Conservation (phyloP, 1,284 basidiomycete species). For the Ustilago trichophora region DNA sequence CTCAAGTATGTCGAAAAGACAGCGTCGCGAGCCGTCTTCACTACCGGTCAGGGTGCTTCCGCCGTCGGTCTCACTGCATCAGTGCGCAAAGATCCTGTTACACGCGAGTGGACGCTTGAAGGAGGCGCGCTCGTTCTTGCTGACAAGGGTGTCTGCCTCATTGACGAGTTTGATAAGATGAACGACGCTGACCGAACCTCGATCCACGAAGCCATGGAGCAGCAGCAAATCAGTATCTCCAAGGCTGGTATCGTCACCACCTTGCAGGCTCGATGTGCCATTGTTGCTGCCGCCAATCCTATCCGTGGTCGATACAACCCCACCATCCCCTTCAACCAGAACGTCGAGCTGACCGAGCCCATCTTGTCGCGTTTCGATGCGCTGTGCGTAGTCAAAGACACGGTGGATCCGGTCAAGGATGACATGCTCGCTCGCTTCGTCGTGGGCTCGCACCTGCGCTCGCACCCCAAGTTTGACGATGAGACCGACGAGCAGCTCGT, state of each 20-base stretch:
- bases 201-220: conserved; percentile 99
- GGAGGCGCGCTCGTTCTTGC: conserved; percentile 96
- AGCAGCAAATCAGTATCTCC: conserved; percentile 98
- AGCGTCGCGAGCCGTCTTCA: conserved; percentile 93
- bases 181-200: conserved; percentile 89
- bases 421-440: conserved; percentile 96
- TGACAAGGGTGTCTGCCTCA: conserved; percentile 97
- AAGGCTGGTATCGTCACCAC: conserved; percentile 98
- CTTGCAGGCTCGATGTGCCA: conserved; percentile 94
- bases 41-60: conserved; percentile 95
- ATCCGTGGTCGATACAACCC: conserved; percentile 74
- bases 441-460: conserved; percentile 91
- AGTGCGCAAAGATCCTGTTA: conserved; percentile 95
- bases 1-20: conserved; percentile 99
- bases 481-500: conserved; percentile 86
- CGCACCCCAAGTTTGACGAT: conserved; percentile 89
- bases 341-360: conserved; percentile 97
- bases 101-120: conserved; percentile 97
- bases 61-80: conserved; percentile 98
- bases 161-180: conserved; percentile 99
- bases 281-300: conserved; percentile 97
- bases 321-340: conserved; percentile 83
- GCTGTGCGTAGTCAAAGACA: conserved; percentile 96
- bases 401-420: conserved; percentile 94
- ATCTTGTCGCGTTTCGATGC: conserved; percentile 99